Conservation (phyloP, 2,329 filamentous ascomycete species). For the Paraphaeosphaeria sporulosa region DNA sequence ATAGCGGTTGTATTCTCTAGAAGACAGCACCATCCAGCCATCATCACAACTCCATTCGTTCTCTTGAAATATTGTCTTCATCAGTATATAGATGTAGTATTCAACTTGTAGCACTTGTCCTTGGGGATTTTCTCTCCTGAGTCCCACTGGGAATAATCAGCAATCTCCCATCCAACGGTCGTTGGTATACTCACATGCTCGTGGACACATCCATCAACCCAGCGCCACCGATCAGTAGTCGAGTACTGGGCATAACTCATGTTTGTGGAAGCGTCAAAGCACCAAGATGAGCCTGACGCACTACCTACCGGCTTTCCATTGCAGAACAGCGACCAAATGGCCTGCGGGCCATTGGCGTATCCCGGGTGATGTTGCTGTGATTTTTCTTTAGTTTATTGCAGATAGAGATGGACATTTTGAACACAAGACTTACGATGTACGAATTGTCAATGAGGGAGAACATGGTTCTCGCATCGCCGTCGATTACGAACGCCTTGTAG, state of each 20-base stretch:
- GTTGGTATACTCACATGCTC: constrained; percentile 13
- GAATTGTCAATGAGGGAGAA: constrained; percentile 28
- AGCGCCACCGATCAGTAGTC: constrained; percentile 15
- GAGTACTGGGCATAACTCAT: constrained; percentile 28
- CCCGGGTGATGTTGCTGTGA: constrained; percentile 25
- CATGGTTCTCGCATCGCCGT: constrained; percentile 28
- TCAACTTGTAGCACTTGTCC: constrained; percentile 26
- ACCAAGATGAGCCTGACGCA: constrained; percentile 23
- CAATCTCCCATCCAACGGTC: not conserved
- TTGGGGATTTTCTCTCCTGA: constrained; percentile 32
- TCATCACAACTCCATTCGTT: not conserved
- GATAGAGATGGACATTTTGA: not conserved
- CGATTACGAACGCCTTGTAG: constrained; percentile 28
- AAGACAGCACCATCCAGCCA: not conserved
- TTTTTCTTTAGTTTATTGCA: not conserved
- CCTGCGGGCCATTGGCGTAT: constrained; percentile 23
- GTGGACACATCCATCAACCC: constrained; percentile 17
- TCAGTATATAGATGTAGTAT: constrained; percentile 9
- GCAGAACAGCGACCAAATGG: constrained; percentile 29
- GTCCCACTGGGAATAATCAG: constrained; percentile 33
- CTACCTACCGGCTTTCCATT: constrained; percentile 21
- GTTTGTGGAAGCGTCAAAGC: constrained; percentile 27
- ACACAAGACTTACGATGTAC: constrained; percentile 20
- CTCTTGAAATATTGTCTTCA: not conserved
- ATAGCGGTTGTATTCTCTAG: not conserved